Evolutionary conservation across 805 yeast species (phyloP), one percentile per base, ranked within the genome.

Genomic region (Starmerella stigmatis): DNA sequence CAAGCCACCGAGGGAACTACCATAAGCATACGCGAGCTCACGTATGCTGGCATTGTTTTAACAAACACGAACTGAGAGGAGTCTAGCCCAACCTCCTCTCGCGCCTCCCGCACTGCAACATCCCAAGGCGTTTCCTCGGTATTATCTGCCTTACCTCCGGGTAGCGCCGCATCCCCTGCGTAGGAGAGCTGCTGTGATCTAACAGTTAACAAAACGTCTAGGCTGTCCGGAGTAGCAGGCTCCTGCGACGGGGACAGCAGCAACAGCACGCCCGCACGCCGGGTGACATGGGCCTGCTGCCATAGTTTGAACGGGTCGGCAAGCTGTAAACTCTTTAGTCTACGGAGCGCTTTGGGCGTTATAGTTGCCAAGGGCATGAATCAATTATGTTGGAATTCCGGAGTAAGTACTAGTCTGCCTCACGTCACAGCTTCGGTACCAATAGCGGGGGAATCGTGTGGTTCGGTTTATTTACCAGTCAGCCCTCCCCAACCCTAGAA

Each of bases 61-160:
- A 86, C 57, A 45, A 72, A 74, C 44, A 81, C 84, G 23, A 86
- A 66, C 20, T 64, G 61, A 56, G 80, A 65, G 47, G 81, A 74
- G 54, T 69, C 61, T 32, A 40, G 85, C 60, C 96, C 96, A 41
- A 88, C 83, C 60, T 88, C 97, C 59, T 88, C 97, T 45, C 71
- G 73, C 50, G 86, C 77, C 61, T 88, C 97, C 26, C 97, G 67
- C 47, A 94, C 68, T 0, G 95, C 81, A 31, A 81, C 79, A 35
- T 73, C 72, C 71, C 81, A 79, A 46, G 82, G 84, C 54, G 85
- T 86, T 16, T 73, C 66, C 0, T 72, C 76, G 6, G 27, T 55
- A 33, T 54, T 58, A 60, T 88, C 96, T 4, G 94, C 86, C 58
- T 81, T 84, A 8, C 96, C 97, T 2, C 97, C 97, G 4, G 97